Conservation (phyloP, 345 rosid genomes). For the Eucalyptus curtisii region DNA sequence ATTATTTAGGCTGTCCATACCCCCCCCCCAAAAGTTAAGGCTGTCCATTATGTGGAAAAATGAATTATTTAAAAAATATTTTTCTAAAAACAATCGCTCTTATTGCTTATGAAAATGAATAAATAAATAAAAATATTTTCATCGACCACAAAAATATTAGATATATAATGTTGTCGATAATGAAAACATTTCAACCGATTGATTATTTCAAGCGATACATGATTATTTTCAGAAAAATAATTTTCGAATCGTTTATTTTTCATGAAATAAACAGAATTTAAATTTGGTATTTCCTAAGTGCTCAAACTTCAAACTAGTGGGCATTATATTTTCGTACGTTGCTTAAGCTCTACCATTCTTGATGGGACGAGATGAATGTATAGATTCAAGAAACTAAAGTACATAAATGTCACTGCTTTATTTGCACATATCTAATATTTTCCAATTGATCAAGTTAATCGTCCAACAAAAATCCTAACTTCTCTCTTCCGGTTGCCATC, state of each 20-base stretch:
- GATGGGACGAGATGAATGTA: background rate
- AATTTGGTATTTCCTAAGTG: background rate
- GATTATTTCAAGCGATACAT: background rate
- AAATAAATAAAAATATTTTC: background rate
- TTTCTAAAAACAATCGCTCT: rapidly evolving
- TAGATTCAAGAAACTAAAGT: background rate
- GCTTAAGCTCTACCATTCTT: background rate
- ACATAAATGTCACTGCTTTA: background rate
- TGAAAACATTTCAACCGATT: background rate
- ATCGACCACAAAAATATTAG: background rate
- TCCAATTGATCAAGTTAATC: background rate
- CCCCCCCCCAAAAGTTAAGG: too few relatives aligned
- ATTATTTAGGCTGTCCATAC: background rate
- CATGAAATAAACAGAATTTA: background rate
- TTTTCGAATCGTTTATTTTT: background rate
- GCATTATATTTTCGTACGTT: background rate
- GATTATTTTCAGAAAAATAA: background rate
- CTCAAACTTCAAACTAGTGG: background rate
- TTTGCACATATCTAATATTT: background rate
- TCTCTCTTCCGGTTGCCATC: too few relatives aligned
- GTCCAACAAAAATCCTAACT: too few relatives aligned
- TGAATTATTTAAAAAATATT: background rate
- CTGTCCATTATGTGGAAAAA: background rate
- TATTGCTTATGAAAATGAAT: background rate
- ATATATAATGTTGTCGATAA: background rate